Percentiles rank a stretch among this genome's conserved stretches.
phyloP scores from a whole-genome alignment of 306 rosid genomes.

The Dicorynia guianensis region DNA sequence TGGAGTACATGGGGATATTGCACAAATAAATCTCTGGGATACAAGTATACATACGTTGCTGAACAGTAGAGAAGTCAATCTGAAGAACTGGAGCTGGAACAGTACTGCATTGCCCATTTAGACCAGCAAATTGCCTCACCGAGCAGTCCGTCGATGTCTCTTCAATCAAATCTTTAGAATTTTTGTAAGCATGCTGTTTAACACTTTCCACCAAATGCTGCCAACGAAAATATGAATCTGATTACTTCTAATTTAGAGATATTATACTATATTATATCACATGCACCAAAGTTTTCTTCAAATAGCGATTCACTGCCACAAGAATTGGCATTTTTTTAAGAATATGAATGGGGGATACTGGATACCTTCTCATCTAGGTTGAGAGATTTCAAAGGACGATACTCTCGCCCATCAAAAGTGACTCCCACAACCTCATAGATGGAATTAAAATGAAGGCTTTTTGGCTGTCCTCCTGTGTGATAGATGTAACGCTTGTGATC shows the following conservation, averaged over 20 bases:
- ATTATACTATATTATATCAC: background rate
- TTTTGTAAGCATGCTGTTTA: conserved; percentile 26
- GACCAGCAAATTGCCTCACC: conserved; percentile 2
- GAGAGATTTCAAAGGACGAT: background rate
- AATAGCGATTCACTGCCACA: background rate
- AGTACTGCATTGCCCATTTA: conserved; percentile 23
- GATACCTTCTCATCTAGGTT: conserved; percentile 32
- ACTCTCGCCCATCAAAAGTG: conserved; percentile 26
- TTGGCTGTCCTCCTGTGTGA: background rate
- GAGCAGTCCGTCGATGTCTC: background rate
- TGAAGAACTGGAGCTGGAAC: conserved; percentile 27
- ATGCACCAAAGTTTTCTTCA: too few relatives aligned
- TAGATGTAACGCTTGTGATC: conserved; percentile 31
- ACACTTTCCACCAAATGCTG: conserved; percentile 41
- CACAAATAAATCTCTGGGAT: background rate
- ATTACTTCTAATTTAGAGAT: background rate
- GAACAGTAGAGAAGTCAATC: conserved; percentile 1
- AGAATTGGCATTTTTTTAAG: background rate
- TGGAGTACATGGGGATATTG: background rate
- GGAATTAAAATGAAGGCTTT: conserved; percentile 41
- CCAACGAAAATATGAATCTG: background rate
- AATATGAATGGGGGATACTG: background rate
- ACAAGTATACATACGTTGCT: conserved; percentile 46
- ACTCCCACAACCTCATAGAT: conserved; percentile 47
- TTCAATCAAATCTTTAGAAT: conserved; percentile 27